Percentiles rank a stretch among this genome's conserved stretches.
Evolutionary conservation across 345 rosid genomes (phyloP).

Genomic region (Syzygium aqueum): DNA sequence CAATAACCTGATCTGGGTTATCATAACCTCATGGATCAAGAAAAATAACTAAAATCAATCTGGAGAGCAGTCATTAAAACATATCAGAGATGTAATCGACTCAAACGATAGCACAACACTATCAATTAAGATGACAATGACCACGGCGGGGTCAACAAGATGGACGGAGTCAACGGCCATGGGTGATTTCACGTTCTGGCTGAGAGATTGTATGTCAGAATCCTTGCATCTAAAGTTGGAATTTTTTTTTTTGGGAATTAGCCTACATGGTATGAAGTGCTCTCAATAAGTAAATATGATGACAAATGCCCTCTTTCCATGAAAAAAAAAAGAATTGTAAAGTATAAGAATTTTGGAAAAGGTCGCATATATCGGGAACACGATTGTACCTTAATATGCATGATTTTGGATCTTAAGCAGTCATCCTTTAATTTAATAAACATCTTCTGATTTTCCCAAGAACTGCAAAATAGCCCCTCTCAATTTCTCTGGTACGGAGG

Average conservation of each 20-base stretch:
- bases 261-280: not conserved
- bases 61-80: not conserved
- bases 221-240: not conserved
- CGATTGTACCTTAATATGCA: not conserved
- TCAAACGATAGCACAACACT: not conserved
- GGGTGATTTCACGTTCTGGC: too few relatives aligned
- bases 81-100: not conserved
- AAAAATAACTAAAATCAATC: not conserved
- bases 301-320: not conserved
- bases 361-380: not conserved
- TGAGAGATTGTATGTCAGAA: too few relatives aligned
- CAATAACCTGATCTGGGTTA: not conserved
- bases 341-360: not conserved
- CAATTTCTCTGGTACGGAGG: not conserved
- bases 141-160: too few relatives aligned
- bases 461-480: not conserved
- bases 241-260: not conserved
- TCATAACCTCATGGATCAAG: not conserved
- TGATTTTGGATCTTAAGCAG: not conserved
- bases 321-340: not conserved
- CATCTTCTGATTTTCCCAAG: not conserved
- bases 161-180: too few relatives aligned
- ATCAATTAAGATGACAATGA: not conserved
- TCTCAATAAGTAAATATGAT: not conserved
- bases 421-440: not conserved